Evolutionary conservation across 192 early-diverging fungal species (phyloP).

Genomic region (Entomortierella beljakovae): DNA sequence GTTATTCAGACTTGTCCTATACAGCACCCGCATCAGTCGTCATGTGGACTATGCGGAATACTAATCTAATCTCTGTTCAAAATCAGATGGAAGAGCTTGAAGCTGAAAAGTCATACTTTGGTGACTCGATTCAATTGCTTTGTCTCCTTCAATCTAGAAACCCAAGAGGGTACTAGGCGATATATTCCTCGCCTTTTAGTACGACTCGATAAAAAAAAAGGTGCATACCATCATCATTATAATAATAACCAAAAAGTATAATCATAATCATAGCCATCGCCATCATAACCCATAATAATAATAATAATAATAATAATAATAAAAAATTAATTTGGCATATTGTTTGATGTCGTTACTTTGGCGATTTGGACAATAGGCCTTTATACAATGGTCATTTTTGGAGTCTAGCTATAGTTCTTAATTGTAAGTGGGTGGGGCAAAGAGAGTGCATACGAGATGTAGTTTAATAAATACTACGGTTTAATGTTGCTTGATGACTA

Average conservation of each 20-base stretch:
- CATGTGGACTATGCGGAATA: conserved; percentile 63
- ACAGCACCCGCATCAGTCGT: conserved; percentile 62
- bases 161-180: conserved; percentile 33
- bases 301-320: neutral
- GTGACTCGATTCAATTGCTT: conserved; percentile 65
- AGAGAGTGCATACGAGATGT: neutral
- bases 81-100: conserved; percentile 59
- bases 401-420: neutral
- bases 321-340: neutral
- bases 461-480: neutral
- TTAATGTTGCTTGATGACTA: conserved; percentile 44
- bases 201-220: too few relatives aligned
- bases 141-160: conserved; percentile 61
- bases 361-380: neutral
- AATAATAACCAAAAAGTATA: too few relatives aligned
- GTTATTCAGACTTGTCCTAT: conserved; percentile 60
- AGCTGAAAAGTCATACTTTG: conserved; percentile 62
- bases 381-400: conserved; percentile 2
- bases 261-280: too few relatives aligned
- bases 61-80: conserved; percentile 36
- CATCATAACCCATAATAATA: too few relatives aligned
- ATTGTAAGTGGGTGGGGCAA: neutral
- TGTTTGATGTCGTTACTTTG: neutral
- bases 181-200: too few relatives aligned
- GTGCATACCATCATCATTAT: too few relatives aligned